Conservation (phyloP, 2,329 filamentous ascomycete genomes). For the Ophiobolus disseminans region DNA sequence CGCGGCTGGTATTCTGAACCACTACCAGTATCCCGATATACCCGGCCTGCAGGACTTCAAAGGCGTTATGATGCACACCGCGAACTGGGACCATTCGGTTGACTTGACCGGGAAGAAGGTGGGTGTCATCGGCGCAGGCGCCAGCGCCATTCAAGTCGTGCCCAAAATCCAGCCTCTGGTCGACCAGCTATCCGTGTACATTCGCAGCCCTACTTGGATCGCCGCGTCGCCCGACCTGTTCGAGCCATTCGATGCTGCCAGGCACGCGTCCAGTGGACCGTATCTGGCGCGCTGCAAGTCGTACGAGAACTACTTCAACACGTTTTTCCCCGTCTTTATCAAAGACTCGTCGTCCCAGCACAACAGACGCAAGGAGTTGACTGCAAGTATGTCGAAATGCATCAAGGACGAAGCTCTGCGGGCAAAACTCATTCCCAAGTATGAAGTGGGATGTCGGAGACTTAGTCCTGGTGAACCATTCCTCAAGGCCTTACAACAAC, state of each 20-base stretch:
- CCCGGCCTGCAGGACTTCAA: constrained; percentile 6
- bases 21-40: constrained; percentile 11
- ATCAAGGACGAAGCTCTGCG: constrained; percentile 4
- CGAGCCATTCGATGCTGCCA: background rate
- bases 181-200: constrained; percentile 8
- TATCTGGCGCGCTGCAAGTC: constrained; percentile 12
- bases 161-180: constrained; percentile 9
- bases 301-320: constrained; percentile 11
- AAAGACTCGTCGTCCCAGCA: constrained; percentile 3
- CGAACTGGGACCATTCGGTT: constrained; percentile 11
- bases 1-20: constrained; percentile 4
- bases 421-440: constrained; percentile 10
- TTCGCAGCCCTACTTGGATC: constrained; percentile 13
- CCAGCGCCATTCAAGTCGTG: constrained; percentile 7
- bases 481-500: constrained; percentile 5
- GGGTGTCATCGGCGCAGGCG: constrained; percentile 9
- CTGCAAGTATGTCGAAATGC: constrained; percentile 2
- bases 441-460: constrained; percentile 11
- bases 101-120: constrained; percentile 6
- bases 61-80: constrained; percentile 9
- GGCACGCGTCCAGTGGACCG: background rate
- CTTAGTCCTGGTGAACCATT: constrained; percentile 12
- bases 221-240: constrained; percentile 5
- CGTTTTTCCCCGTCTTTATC: constrained; percentile 8
- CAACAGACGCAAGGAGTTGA: constrained; percentile 1